Evolutionary conservation across 257 asterid genomes (phyloP).

Genomic region (Fraxinus anomala): DNA sequence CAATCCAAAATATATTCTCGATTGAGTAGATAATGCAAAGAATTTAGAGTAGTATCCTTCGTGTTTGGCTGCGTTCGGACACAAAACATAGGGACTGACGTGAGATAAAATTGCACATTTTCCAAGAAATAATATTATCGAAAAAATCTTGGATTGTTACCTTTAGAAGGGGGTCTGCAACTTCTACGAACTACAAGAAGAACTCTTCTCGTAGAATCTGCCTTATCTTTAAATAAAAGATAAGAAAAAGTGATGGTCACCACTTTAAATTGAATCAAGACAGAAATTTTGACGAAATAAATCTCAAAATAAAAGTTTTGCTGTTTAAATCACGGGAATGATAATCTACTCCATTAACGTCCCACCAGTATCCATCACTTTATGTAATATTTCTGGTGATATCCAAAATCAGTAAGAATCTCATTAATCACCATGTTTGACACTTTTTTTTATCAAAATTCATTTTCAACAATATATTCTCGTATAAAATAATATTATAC

Average conservation of each 20-base stretch:
- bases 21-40: too few species aligned
- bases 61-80: background rate
- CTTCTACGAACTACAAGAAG: background rate
- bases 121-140: background rate
- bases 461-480: too few species aligned
- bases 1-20: background rate
- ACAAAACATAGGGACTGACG: background rate
- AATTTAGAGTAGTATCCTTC: background rate
- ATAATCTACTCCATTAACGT: constrained; percentile 30
- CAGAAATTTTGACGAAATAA: background rate
- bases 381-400: constrained; percentile 36
- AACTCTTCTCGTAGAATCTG: constrained; percentile 22
- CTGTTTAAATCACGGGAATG: constrained; percentile 22
- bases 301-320: background rate
- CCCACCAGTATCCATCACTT: constrained; percentile 47
- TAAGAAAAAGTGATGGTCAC: background rate
- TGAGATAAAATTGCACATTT: background rate
- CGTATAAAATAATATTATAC: too few species aligned
- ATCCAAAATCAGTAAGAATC: constrained; percentile 40
- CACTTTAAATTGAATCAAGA: background rate
- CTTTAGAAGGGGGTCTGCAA: constrained; percentile 5
- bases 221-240: constrained; percentile 32
- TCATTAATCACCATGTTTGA: constrained; percentile 6
- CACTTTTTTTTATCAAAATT: too few species aligned
- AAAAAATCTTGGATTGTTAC: background rate